Conservation (phyloP, 1,284 basidiomycete genomes). For the Apiotrichum laibachii region DNA sequence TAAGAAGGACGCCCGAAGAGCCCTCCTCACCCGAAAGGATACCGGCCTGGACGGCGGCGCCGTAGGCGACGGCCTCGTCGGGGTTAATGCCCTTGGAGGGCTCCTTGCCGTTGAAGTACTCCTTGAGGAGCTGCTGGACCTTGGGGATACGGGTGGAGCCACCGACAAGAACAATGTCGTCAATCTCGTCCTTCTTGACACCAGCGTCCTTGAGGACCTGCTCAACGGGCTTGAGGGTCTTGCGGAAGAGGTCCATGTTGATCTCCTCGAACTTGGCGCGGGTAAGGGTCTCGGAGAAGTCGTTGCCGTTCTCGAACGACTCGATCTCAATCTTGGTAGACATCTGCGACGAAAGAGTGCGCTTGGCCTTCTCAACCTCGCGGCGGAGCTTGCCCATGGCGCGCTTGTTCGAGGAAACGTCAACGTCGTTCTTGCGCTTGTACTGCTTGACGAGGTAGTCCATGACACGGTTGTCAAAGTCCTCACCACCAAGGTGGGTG, state of each 20-base stretch:
- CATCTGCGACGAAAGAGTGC: constrained; percentile 82
- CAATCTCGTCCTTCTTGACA: constrained; percentile 94
- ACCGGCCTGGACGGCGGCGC: constrained; percentile 98
- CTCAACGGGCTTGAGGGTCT: constrained; percentile 99
- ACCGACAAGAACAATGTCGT: constrained; percentile 97
- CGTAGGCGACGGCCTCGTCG: constrained; percentile 98
- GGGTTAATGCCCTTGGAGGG: constrained; percentile 96
- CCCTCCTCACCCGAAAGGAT: constrained; percentile 98
- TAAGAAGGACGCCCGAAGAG: constrained; percentile 92
- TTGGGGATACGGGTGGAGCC: constrained; percentile 98
- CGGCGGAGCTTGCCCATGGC: constrained; percentile 96
- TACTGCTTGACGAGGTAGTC: constrained; percentile 96
- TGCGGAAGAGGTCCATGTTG: constrained; percentile 97
- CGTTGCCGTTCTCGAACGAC: constrained; percentile 88
- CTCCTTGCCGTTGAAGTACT: constrained; percentile 84
- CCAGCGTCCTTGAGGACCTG: constrained; percentile 97
- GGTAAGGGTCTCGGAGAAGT: constrained; percentile 92
- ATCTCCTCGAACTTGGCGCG: constrained; percentile 98
- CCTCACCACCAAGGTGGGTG: constrained; percentile 97
- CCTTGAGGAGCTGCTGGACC: constrained; percentile 93
- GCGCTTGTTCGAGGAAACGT: constrained; percentile 79
- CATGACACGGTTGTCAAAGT: constrained; percentile 97
- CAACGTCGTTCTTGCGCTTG: constrained; percentile 92
- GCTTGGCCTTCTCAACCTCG: constrained; percentile 98
- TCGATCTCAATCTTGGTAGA: constrained; percentile 71